These are phyloP conservation scores for Blastobotrys illinoisensis DNA, from an alignment of 1,139 yeast species.

Conservation along the genomic window DNA sequence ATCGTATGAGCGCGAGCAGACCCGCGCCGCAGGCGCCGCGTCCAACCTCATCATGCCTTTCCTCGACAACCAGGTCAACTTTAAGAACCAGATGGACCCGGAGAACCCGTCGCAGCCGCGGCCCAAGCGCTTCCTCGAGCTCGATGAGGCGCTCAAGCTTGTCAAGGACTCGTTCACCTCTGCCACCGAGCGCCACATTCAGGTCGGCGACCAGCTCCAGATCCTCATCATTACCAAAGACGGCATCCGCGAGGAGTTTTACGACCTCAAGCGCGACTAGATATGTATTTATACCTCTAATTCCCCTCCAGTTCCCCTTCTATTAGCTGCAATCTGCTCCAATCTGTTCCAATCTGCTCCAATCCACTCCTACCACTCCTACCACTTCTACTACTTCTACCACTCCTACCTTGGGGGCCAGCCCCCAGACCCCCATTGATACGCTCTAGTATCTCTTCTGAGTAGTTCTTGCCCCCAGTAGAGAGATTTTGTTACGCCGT, in stretches of 20 bases:
- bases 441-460: no score
- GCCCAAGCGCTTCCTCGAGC: conserved; percentile 55
- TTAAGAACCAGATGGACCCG: conserved; percentile 86
- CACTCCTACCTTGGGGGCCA: no score
- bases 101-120: conserved; percentile 60
- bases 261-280: conserved; percentile 84
- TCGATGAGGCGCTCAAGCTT: conserved; percentile 80
- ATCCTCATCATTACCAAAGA: conserved; percentile 87
- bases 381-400: no score
- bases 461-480: no score
- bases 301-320: no score
- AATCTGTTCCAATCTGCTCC: no score
- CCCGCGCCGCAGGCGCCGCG: conserved; percentile 98
- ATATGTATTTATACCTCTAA: not conserved
- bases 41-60: conserved; percentile 95
- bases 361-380: no score
- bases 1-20: conserved; percentile 93
- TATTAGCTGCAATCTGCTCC: no score
- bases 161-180: conserved; percentile 93
- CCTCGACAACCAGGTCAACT: conserved; percentile 92
- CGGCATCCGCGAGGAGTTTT: conserved; percentile 79
- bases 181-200: conserved; percentile 97
- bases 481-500: no score
- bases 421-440: no score
- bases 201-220: conserved; percentile 95